These are phyloP conservation scores for Podospora tetraspora DNA, from an alignment of 495 filamentous ascomycete genomes.

Conservation along the genomic window DNA sequence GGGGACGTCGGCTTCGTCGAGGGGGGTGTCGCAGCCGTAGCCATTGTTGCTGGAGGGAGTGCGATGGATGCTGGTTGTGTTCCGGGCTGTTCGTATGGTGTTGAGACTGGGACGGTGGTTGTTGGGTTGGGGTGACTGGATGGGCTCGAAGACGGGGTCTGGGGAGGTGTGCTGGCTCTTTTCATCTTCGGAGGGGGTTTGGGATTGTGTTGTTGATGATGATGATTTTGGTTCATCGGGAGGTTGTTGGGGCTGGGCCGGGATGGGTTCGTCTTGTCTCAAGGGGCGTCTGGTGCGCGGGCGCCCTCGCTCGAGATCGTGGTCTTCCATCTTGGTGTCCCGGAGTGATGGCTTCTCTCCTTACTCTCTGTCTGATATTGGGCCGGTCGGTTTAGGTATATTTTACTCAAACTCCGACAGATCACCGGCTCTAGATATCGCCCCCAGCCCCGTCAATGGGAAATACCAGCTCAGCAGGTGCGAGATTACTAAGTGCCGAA, in stretches of 20 bases:
- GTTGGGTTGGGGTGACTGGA: constrained; percentile 5
- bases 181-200: not conserved
- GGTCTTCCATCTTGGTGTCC: not conserved
- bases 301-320: not conserved
- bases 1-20: constrained; percentile 30
- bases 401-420: not conserved
- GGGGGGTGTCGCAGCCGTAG: constrained; percentile 50
- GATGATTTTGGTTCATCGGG: not conserved
- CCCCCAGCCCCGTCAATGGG: not conserved
- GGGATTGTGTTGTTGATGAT: not conserved
- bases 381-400: not conserved
- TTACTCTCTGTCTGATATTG: not conserved
- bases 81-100: not conserved
- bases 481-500: not conserved
- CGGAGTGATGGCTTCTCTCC: not conserved
- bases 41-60: constrained; percentile 60
- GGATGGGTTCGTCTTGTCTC: not conserved
- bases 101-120: not conserved
- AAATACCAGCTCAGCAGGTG: not conserved
- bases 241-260: not conserved
- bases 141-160: constrained; percentile 14
- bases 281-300: not conserved
- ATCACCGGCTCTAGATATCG: not conserved
- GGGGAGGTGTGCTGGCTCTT: not conserved
- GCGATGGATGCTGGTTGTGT: constrained; percentile 21